These are phyloP conservation scores for Candida nanaspora DNA, from an alignment of 805 yeast species.

Conservation along the genomic window DNA sequence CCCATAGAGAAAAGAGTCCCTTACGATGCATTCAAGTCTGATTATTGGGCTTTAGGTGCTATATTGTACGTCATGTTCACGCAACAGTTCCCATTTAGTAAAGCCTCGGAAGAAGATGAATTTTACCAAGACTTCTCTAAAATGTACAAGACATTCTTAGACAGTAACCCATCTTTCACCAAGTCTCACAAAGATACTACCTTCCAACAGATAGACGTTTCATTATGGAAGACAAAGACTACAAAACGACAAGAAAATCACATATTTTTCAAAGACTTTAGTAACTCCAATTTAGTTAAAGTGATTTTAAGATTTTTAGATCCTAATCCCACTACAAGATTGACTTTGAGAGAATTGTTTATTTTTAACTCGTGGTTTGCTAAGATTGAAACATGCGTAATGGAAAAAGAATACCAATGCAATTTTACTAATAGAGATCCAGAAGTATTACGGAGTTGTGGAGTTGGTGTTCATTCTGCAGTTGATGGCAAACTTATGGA, in stretches of 20 bases:
- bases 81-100: conserved; percentile 53
- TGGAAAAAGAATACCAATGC: conserved; percentile 30
- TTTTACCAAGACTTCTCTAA: conserved; percentile 49
- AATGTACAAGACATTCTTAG: conserved; percentile 24
- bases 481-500: not conserved
- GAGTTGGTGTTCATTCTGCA: not conserved
- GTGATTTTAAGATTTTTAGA: conserved; percentile 64
- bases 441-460: not conserved
- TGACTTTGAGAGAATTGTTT: conserved; percentile 45
- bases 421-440: conserved; percentile 9
- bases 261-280: conserved; percentile 29
- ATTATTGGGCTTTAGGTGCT: conserved; percentile 69
- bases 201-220: conserved; percentile 33
- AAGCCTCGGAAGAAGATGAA: conserved; percentile 38
- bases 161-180: conserved; percentile 47
- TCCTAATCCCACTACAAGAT: conserved; percentile 48
- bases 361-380: conserved; percentile 55
- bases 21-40: conserved; percentile 56
- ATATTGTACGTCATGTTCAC: conserved; percentile 53
- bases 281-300: conserved; percentile 11
- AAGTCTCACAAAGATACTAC: conserved; percentile 50
- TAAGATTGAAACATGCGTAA: conserved; percentile 50
- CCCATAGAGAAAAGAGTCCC: conserved; percentile 25
- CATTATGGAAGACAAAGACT: not conserved
- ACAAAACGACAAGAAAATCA: conserved; percentile 24